Conservation (phyloP, 352 stramenopile species). For the Phytophthora tubulina region DNA sequence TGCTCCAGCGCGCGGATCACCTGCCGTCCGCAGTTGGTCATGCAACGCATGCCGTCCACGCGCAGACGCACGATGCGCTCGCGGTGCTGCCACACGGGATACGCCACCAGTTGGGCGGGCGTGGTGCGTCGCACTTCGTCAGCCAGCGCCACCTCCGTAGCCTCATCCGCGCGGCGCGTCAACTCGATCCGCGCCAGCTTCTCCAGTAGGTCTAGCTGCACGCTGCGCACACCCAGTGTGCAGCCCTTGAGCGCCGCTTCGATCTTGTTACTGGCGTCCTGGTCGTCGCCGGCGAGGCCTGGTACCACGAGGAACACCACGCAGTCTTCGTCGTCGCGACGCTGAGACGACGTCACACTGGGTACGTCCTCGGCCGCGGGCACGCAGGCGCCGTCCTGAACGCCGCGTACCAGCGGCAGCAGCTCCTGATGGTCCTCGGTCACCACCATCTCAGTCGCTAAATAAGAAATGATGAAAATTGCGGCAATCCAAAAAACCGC, state of each 20-base stretch:
- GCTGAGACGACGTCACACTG: slow-evolving; percentile 74
- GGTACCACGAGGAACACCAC: slow-evolving; percentile 83
- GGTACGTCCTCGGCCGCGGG: slow-evolving; percentile 72
- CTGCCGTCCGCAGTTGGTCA: slow-evolving; percentile 86
- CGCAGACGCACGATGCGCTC: slow-evolving; percentile 80
- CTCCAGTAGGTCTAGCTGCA: slow-evolving; percentile 71
- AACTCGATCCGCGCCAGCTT: slow-evolving; percentile 79
- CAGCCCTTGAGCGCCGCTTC: slow-evolving; percentile 44
- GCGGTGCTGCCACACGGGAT: slow-evolving; percentile 86
- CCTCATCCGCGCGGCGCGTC: slow-evolving; percentile 45
- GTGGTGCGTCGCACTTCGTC: slow-evolving; percentile 65
- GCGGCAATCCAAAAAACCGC: slow-evolving; percentile 6
- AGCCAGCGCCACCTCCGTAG: slow-evolving; percentile 59
- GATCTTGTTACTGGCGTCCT: slow-evolving; percentile 40
- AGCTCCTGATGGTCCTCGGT: slow-evolving; percentile 35
- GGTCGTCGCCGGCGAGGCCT: slow-evolving; percentile 43
- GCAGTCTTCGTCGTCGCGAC: slow-evolving; percentile 57
- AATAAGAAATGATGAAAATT: slow-evolving; percentile 36
- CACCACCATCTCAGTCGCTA: slow-evolving; percentile 35
- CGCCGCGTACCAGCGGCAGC: slow-evolving; percentile 37
- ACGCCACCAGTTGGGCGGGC: slow-evolving; percentile 60
- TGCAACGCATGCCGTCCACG: slow-evolving; percentile 89
- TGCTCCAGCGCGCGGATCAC: slow-evolving; percentile 85
- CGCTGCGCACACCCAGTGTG: slow-evolving; percentile 48
- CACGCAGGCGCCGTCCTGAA: slow-evolving; percentile 60